phyloP scores from a whole-genome alignment of 306 rosid genomes.

The Begonia fuchsioides region DNA sequence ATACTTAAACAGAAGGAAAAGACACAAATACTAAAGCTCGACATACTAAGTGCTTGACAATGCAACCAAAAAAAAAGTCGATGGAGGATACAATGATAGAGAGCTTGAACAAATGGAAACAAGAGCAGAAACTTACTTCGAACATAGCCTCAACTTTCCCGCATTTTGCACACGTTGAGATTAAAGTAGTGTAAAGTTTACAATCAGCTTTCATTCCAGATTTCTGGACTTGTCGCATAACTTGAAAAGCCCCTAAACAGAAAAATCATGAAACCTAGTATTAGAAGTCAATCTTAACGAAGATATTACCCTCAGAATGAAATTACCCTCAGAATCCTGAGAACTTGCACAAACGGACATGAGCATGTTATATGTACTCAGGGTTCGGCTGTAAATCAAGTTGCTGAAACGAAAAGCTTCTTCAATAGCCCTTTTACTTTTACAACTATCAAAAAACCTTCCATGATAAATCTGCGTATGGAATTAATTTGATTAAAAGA shows the following conservation, averaged over 20 bases:
- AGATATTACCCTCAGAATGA: constrained; percentile 8
- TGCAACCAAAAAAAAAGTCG: no score
- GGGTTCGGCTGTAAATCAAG: constrained; percentile 65
- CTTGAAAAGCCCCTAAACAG: constrained; percentile 79
- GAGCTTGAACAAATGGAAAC: neutral
- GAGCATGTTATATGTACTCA: constrained; percentile 95
- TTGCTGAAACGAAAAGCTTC: constrained; percentile 79
- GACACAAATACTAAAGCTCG: no score
- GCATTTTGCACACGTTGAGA: constrained; percentile 85
- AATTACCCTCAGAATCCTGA: constrained; percentile 61
- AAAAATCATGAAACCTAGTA: constrained; percentile 11
- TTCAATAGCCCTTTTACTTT: constrained; percentile 60
- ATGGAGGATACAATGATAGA: no score
- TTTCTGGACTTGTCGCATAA: constrained; percentile 62
- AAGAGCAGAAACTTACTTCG: constrained; percentile 27
- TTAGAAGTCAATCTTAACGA: constrained; percentile 3
- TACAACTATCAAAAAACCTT: constrained; percentile 75
- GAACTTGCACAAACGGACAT: constrained; percentile 82
- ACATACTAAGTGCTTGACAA: no score
- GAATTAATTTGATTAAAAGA: constrained; percentile 14
- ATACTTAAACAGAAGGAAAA: no score
- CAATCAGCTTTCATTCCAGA: constrained; percentile 77
- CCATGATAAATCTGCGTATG: constrained; percentile 76
- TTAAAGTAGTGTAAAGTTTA: constrained; percentile 89
- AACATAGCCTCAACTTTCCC: constrained; percentile 92